Evolutionary conservation across 2,329 filamentous ascomycete species (phyloP), one percentile per base, ranked within the genome.

Genomic region (Venturia nashicola): DNA sequence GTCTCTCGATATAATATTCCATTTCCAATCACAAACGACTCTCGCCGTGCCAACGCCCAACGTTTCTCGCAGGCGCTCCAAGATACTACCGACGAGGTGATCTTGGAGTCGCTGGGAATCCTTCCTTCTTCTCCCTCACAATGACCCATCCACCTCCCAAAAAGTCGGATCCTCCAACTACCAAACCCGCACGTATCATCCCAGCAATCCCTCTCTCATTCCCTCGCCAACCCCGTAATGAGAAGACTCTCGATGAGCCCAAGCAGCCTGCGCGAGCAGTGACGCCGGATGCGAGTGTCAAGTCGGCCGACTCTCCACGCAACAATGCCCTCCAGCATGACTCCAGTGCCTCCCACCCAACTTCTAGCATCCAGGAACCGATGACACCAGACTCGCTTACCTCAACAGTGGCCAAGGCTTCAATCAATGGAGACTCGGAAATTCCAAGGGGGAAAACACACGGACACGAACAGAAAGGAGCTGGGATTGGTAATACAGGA

Each of bases 381-480:
- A 62, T 62, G 60, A 62, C 60, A 23, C 60, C 60, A 18, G 60
- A 62, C 40, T 62, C 60, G 6, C 40, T 62, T 20, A n/a, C 60
- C 27, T 62, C 60, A 20, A n/a, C 40, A 34, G 40, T 34, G n/a
- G 40, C 16, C 18, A 62, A 62, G 11, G 43, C n/a, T 9, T 27
- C 27, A 20, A 12, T 39, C 27, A 48, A 48, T 23, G 34, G 44
- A 32, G 60, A 51, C 3, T 18, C 43, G 51, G 5, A 12, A 46
- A 2, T 12, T 7, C 36, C 7, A 14, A 32, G 34, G 60, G 40
- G 51, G 43, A 12, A 3, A 14, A 18, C 20, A 23, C 16, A 39
- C 44, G 60, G 32, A 34, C 42, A 51, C 23, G 44, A 27, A 46
- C n/a, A 44, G 8, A 23, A 27, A 48, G 42, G 34, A 46, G 44